Conservation (phyloP, 352 stramenopile species). For the Saprolegnia diclina region DNA sequence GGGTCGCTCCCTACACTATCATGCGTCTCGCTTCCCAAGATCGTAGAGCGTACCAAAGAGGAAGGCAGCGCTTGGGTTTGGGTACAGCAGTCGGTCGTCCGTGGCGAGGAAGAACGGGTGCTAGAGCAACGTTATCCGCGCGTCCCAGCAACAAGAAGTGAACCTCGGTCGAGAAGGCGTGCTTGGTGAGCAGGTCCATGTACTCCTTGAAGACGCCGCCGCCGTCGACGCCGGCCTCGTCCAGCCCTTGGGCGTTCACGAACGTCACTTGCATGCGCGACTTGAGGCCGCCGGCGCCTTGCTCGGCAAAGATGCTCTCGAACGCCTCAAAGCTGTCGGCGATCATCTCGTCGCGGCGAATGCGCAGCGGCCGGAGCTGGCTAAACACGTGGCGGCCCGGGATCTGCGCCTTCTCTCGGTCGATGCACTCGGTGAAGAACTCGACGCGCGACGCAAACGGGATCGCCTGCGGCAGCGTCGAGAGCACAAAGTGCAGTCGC, state of each 20-base stretch:
- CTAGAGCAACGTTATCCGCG: conserved; percentile 43
- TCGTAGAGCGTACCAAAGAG: conserved; percentile 18
- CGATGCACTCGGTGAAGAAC: conserved; percentile 67
- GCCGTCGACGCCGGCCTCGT: conserved; percentile 95
- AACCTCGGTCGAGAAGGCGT: conserved; percentile 85
- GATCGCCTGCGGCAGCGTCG: conserved; percentile 74
- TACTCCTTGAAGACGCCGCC: conserved; percentile 98
- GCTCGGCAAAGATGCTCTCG: conserved; percentile 42
- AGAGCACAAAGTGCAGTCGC: conserved; percentile 41
- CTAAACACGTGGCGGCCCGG: conserved; percentile 57
- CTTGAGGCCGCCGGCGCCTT: conserved; percentile 72
- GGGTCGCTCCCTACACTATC: conserved; percentile 50
- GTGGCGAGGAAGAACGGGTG: conserved; percentile 87
- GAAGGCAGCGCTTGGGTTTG: conserved; percentile 87
- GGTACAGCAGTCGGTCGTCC: conserved; percentile 87
- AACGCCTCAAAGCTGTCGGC: conserved; percentile 86
- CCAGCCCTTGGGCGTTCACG: conserved; percentile 88
- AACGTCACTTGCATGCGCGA: conserved; percentile 88
- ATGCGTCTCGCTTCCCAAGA: neutral
- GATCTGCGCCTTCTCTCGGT: conserved; percentile 52
- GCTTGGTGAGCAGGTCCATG: conserved; percentile 83
- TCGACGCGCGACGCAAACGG: conserved; percentile 68
- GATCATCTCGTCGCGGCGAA: conserved; percentile 84
- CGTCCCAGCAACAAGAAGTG: too few relatives aligned
- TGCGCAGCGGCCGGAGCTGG: conserved; percentile 45